phyloP scores from a whole-genome alignment of 2,329 filamentous ascomycete genomes.

The Phialophora verrucosa region DNA sequence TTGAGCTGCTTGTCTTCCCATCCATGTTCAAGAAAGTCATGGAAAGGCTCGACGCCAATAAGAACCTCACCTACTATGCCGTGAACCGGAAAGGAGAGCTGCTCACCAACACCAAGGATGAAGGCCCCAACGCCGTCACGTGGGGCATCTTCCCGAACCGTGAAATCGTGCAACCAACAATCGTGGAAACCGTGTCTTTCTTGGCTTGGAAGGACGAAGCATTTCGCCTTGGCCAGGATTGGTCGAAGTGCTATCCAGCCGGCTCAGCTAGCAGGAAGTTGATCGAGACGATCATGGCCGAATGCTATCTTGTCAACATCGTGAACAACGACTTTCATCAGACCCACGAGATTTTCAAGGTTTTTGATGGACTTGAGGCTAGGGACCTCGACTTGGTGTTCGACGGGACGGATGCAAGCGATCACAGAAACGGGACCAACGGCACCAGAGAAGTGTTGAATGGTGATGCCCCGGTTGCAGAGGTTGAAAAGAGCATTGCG shows the following conservation, averaged over 20 bases:
- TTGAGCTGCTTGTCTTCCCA: conserved; percentile 87
- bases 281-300: conserved; percentile 82
- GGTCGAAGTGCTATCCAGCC: conserved; percentile 87
- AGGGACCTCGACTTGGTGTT: conserved; percentile 63
- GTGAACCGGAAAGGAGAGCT: conserved; percentile 83
- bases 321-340: conserved; percentile 98
- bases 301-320: conserved; percentile 95
- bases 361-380: conserved; percentile 80
- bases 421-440: conserved; percentile 22
- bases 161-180: conserved; percentile 99
- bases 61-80: conserved; percentile 90
- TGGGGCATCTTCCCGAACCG: conserved; percentile 99
- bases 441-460: conserved; percentile 24
- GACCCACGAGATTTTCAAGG: conserved; percentile 77
- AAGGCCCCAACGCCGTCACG: conserved; percentile 95
- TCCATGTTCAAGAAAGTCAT: conserved; percentile 78
- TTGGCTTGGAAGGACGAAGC: conserved; percentile 99
- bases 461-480: conserved; percentile 25
- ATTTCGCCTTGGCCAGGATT: conserved; percentile 88
- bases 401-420: conserved; percentile 26
- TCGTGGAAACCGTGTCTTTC: conserved; percentile 97
- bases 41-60: conserved; percentile 74
- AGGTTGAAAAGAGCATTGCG: conserved; percentile 24
- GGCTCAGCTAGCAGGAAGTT: conserved; percentile 77
- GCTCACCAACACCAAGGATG: conserved; percentile 80